A percentile compares a stretch with the other conserved stretches of the same genome.
These are phyloP conservation scores for Aspergillus flavus DNA, from an alignment of 2,329 filamentous ascomycete genomes.

Conservation along the genomic window DNA sequence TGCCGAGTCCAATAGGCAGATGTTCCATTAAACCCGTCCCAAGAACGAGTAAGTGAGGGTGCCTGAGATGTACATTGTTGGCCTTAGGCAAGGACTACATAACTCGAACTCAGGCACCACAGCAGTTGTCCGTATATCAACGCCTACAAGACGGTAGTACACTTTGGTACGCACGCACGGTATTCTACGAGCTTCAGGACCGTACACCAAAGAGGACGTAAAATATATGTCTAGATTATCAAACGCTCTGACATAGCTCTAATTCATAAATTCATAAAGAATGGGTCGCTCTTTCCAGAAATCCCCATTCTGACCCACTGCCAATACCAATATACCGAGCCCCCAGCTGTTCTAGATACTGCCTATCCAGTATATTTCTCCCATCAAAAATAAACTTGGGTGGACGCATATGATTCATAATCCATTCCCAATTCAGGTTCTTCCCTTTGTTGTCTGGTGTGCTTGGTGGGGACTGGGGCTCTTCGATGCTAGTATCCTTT, in stretches of 20 bases:
- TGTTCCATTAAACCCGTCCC: neutral
- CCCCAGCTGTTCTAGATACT: slow-evolving; percentile 32
- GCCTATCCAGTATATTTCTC: slow-evolving; percentile 33
- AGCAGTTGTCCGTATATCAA: no score
- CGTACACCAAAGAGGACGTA: neutral
- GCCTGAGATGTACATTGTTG: neutral
- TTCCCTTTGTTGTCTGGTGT: neutral
- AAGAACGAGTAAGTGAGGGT: neutral
- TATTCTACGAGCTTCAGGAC: neutral
- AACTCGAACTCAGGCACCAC: neutral
- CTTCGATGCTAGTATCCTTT: slow-evolving; percentile 9
- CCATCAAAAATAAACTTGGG: slow-evolving; percentile 54
- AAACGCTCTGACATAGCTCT: neutral
- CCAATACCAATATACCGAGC: slow-evolving; percentile 36
- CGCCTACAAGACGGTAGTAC: no score
- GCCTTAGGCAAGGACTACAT: neutral
- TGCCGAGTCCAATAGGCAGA: neutral
- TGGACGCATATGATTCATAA: slow-evolving; percentile 44
- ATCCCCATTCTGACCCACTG: slow-evolving; percentile 6
- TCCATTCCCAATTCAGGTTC: slow-evolving; percentile 44
- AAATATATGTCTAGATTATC: neutral
- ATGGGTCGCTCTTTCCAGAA: neutral
- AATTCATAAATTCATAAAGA: neutral
- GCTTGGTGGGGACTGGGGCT: neutral
- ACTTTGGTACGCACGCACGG: no score